Evolutionary conservation across 2,329 filamentous ascomycete genomes (phyloP).

Genomic region (Hysterium pulicare): DNA sequence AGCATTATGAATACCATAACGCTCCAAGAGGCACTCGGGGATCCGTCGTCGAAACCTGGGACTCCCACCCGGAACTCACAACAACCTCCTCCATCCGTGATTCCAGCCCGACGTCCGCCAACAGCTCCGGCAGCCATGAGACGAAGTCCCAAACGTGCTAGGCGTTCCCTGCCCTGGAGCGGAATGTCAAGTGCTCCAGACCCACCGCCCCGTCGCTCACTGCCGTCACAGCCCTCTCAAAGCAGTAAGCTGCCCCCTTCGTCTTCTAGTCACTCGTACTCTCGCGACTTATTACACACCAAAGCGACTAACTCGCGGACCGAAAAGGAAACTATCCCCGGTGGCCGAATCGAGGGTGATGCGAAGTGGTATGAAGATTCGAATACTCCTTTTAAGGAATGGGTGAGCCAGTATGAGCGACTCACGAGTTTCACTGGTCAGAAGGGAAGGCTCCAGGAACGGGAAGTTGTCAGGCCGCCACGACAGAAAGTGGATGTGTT

Average conservation of each 20-base stretch:
- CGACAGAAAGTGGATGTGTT: slow-evolving; percentile 2
- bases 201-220: background rate
- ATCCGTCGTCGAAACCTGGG: background rate
- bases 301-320: too few species aligned
- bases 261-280: too few species aligned
- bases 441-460: background rate
- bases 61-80: too few species aligned
- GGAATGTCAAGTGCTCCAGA: too few species aligned
- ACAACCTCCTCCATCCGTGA: background rate
- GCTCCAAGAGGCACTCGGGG: slow-evolving; percentile 7
- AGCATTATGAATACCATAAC: slow-evolving; percentile 16
- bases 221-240: background rate
- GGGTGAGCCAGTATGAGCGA: background rate
- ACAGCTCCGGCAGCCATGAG: background rate
- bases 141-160: background rate
- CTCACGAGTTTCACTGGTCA: background rate
- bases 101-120: background rate
- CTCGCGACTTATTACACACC: too few species aligned
- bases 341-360: too few species aligned
- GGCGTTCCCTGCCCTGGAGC: background rate
- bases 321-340: too few species aligned
- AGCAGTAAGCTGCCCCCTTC: background rate
- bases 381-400: slow-evolving; percentile 2
- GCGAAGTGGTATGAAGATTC: slow-evolving; percentile 1
- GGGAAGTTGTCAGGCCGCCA: background rate